Percentiles rank a stretch among this genome's conserved stretches.
Conservation (phyloP, 2,329 filamentous ascomycete species). For the Aspergillus japonicus region DNA sequence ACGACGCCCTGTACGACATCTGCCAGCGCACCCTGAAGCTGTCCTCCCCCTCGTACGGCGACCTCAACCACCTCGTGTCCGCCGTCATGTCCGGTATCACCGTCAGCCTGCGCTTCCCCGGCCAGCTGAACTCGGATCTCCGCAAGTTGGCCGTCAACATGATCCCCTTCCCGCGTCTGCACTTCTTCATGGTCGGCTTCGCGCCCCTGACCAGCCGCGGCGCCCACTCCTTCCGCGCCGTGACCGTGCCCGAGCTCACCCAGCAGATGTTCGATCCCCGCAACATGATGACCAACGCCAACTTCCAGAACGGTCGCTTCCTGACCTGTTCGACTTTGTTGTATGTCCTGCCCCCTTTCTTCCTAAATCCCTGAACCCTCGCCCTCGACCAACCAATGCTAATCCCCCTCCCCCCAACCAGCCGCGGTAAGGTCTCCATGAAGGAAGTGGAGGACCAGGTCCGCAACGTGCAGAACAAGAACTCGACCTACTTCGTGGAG, state of each 20-base stretch:
- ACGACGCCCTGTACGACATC: constrained; percentile 99
- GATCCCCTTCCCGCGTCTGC: constrained; percentile 99
- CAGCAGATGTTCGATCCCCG: constrained; percentile 99
- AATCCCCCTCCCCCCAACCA: constrained; percentile 28
- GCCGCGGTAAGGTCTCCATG: constrained; percentile 99
- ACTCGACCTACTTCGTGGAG: constrained; percentile 98
- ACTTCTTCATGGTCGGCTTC: constrained; percentile 99
- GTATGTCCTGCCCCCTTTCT: constrained; percentile 43
- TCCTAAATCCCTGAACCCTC: neutral
- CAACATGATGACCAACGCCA: constrained; percentile 99
- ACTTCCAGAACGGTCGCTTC: constrained; percentile 99
- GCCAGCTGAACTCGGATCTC: constrained; percentile 99
- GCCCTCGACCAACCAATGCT: neutral
- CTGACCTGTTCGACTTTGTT: constrained; percentile 99
- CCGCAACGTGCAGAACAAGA: constrained; percentile 99
- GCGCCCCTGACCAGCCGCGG: constrained; percentile 93
- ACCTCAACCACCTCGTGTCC: constrained; percentile 98
- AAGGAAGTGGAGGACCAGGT: constrained; percentile 99
- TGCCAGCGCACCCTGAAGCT: constrained; percentile 99
- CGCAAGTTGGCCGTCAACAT: constrained; percentile 99
- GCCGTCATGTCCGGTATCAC: constrained; percentile 99
- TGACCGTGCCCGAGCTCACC: constrained; percentile 95
- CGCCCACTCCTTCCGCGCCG: constrained; percentile 92
- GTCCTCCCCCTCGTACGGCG: constrained; percentile 95
- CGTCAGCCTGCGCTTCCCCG: constrained; percentile 97